phyloP scores from a whole-genome alignment of 352 stramenopile species.

The Globisporangium nunn region DNA sequence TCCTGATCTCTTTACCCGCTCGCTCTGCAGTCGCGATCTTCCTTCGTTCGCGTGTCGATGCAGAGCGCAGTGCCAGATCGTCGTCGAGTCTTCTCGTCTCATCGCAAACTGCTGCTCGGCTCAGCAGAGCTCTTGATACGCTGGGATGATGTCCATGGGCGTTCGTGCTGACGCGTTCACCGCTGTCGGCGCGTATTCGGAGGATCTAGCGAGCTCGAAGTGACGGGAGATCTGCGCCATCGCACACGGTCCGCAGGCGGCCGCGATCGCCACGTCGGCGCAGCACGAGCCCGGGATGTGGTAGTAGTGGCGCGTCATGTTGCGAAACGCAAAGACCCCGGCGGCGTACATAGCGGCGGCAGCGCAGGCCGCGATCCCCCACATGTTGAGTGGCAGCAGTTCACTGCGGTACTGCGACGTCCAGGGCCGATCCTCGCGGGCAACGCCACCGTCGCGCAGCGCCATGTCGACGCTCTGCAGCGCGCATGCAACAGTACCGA shows the following conservation, averaged over 20 bases:
- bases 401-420: constrained; percentile 6
- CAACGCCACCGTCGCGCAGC: background rate
- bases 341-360: constrained; percentile 2
- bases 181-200: constrained; percentile 1
- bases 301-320: constrained; percentile 13
- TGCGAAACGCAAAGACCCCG: constrained; percentile 11
- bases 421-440: background rate
- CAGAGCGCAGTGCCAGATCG: too few species aligned
- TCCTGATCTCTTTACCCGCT: too few species aligned
- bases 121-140: too few species aligned
- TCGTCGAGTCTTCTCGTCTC: too few species aligned
- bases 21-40: too few species aligned
- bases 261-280: constrained; percentile 1
- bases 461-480: constrained; percentile 7
- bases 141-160: too few species aligned
- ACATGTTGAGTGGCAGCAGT: constrained; percentile 8
- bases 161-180: background rate
- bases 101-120: too few species aligned
- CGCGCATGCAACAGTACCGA: constrained; percentile 4
- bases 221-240: constrained; percentile 10
- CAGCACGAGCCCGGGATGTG: constrained; percentile 7
- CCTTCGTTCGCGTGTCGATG: too few species aligned
- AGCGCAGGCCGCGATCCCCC: constrained; percentile 1
- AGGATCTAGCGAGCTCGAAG: constrained; percentile 5
- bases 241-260: constrained; percentile 5